Percentiles rank a stretch among this genome's conserved stretches.
phyloP scores from a whole-genome alignment of 371 early-diverging fungal genomes.

The Encephalitozoon hellem region DNA sequence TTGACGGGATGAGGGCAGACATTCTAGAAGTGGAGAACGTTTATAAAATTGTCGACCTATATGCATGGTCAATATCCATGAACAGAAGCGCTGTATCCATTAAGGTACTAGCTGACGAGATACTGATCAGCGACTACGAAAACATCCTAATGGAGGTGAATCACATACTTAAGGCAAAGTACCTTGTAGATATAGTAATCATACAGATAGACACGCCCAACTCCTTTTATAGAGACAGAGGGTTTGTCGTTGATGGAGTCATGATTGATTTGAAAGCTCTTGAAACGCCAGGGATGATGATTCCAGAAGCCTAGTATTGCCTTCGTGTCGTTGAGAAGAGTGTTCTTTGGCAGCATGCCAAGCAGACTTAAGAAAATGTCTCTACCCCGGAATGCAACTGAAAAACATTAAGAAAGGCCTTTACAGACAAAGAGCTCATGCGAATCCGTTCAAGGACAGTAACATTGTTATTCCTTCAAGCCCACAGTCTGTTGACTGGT shows the following conservation, averaged over 20 bases:
- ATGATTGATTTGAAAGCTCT: constrained; percentile 1
- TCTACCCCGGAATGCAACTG: not conserved
- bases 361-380: not conserved
- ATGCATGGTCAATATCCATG: constrained; percentile 46
- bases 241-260: constrained; percentile 25
- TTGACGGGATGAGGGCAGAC: constrained; percentile 24
- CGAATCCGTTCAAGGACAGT: constrained; percentile 67
- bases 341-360: no score
- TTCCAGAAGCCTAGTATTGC: not conserved
- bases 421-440: constrained; percentile 90
- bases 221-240: constrained; percentile 4
- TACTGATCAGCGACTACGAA: constrained; percentile 51
- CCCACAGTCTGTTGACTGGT: constrained; percentile 79
- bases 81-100: constrained; percentile 36
- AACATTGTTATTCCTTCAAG: constrained; percentile 66
- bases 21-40: constrained; percentile 27
- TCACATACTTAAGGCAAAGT: constrained; percentile 27
- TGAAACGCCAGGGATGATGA: not conserved
- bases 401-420: constrained; percentile 65
- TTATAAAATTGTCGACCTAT: constrained; percentile 32
- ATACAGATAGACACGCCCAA: constrained; percentile 51
- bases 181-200: constrained; percentile 22
- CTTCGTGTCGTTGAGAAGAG: not conserved
- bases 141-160: constrained; percentile 15
- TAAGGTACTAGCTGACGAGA: constrained; percentile 29